Base-by-base conservation (phyloP, 2,329 filamentous ascomycete species). In the Diaporthe vaccinii region DNA sequence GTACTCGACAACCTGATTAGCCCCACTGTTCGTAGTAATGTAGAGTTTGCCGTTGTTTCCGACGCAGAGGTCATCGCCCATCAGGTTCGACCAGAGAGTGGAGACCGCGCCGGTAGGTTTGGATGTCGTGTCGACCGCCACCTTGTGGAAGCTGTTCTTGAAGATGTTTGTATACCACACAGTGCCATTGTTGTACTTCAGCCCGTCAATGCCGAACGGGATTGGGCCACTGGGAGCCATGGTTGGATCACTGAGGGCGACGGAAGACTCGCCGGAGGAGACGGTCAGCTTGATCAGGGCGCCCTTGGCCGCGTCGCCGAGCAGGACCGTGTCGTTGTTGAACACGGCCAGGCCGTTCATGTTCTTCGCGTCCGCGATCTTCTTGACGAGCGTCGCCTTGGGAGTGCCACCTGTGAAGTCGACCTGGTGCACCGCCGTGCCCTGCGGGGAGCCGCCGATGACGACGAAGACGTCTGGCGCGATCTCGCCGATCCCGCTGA, bases 151-250 rank as follows among this genome's bases (percentile, higher is more conserved):
- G 61, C 78, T 81, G 78, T 84, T 83, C 77, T 79, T 79, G 78
- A 82, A 82, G 73, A 83, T 82, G 77, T 83, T 83, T 57, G 81
- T 83, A 79, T 82, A 83, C 80, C 81, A 83, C 9, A 83, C 77
- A 15, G 76, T 77, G 34, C 80, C 79, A 76, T 81, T 78, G 34
- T 70, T 68, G 77, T 82, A 82, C 73, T 81, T 81, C 73, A 82
- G 80, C 41, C 82, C 82, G 76, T 83, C 82, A 62, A 82, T 82
- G 36, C 81, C 81, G 31, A 83, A 82, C 10, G 80, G 80, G 41
- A 83, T 82, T n/a, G 74, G 76, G 8, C 80, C 80, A 7, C 79
- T 77, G 0, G 81, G 81, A 0, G 79, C 79, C 82, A 83, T 82
- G 75, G 80, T 81, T 10, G 79, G 74, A 74, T 82, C 80, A 10